Percentiles rank a stretch among this genome's conserved stretches.
These are phyloP conservation scores for Helotiales sp. DNA, from an alignment of 2,329 filamentous ascomycete species.

Conservation along the genomic window DNA sequence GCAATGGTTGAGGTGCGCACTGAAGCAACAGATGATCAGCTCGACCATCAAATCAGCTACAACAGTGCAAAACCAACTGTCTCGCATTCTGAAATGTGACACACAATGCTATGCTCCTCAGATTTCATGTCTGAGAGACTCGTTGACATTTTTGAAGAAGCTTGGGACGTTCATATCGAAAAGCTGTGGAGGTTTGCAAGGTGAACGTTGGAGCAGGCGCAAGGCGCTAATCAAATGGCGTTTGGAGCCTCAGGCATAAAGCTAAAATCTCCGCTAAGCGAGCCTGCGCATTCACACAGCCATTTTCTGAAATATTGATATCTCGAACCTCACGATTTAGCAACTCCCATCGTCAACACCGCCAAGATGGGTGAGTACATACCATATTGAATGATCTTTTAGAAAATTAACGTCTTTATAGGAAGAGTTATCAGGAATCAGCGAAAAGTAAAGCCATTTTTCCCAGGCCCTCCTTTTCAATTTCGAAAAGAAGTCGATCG, in stretches of 20 bases:
- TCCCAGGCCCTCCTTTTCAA: too few relatives aligned
- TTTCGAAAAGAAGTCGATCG: too few relatives aligned
- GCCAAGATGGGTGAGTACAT: conserved; percentile 29
- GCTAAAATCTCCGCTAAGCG: too few relatives aligned
- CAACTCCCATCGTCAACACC: background rate
- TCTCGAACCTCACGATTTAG: background rate
- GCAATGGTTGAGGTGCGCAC: background rate
- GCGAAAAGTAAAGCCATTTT: too few relatives aligned
- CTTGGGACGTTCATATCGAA: background rate
- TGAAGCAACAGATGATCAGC: background rate
- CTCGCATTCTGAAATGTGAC: background rate
- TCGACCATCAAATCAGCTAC: background rate
- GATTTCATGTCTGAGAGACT: background rate
- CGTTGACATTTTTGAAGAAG: background rate
- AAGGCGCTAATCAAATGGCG: too few relatives aligned
- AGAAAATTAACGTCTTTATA: too few relatives aligned
- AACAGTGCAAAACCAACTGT: background rate
- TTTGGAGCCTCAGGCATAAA: too few relatives aligned
- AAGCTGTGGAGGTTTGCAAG: too few relatives aligned
- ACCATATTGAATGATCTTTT: too few relatives aligned
- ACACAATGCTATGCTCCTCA: background rate
- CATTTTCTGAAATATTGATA: background rate
- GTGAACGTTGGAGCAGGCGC: too few relatives aligned
- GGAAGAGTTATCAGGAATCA: conserved; percentile 74
- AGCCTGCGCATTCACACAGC: background rate